Conservation (phyloP, 2,329 filamentous ascomycete genomes). For the Aphanocladium album region DNA sequence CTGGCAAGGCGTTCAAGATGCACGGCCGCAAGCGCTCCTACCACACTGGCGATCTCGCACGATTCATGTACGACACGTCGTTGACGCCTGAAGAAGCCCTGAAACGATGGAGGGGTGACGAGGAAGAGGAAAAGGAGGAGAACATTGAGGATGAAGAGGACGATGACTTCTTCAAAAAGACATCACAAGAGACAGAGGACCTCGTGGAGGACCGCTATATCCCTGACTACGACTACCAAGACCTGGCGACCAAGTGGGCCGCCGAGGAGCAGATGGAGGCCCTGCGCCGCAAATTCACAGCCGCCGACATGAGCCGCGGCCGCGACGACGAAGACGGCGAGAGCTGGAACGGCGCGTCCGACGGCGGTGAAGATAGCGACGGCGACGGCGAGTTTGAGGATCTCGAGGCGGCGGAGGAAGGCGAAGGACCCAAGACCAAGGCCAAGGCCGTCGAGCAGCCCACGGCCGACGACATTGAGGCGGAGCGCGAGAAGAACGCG, state of each 20-base stretch:
- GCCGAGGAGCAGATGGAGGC: slow-evolving; percentile 70
- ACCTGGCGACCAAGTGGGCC: slow-evolving; percentile 81
- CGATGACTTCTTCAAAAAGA: slow-evolving; percentile 61
- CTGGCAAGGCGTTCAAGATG: slow-evolving; percentile 65
- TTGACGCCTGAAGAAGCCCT: slow-evolving; percentile 72
- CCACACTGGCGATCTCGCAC: slow-evolving; percentile 75
- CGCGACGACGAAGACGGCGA: slow-evolving; percentile 41
- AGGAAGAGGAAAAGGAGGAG: slow-evolving; percentile 50
- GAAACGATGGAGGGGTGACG: slow-evolving; percentile 71
- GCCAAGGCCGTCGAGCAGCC: slow-evolving; percentile 33
- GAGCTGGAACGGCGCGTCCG: slow-evolving; percentile 47
- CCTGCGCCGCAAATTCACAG: slow-evolving; percentile 71
- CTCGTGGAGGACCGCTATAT: slow-evolving; percentile 74
- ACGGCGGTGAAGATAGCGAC: slow-evolving; percentile 48
- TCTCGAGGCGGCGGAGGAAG: slow-evolving; percentile 64
- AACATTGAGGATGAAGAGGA: slow-evolving; percentile 54
- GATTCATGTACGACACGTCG: slow-evolving; percentile 81
- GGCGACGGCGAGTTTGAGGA: slow-evolving; percentile 52
- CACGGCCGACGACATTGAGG: slow-evolving; percentile 59
- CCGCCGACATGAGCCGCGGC: slow-evolving; percentile 48
- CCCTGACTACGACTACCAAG: slow-evolving; percentile 73
- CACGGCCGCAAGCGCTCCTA: slow-evolving; percentile 68
- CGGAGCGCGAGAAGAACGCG: slow-evolving; percentile 86
- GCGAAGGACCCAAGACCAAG: slow-evolving; percentile 36
- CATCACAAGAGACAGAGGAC: slow-evolving; percentile 61